phyloP scores from a whole-genome alignment of 202 grass and related monocot species.

The Schoenoplectus tabernaemontani region DNA sequence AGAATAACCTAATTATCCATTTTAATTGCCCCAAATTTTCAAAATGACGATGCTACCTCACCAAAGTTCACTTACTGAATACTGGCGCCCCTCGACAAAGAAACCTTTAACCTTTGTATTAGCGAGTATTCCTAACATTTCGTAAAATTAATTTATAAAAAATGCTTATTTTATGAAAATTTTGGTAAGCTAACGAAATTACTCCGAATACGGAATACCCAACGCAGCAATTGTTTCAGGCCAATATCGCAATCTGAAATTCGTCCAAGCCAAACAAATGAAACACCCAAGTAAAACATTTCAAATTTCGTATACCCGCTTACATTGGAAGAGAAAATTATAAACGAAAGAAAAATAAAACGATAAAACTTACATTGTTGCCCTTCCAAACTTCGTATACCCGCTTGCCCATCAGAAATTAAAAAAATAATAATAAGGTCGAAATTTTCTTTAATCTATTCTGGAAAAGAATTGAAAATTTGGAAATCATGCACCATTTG shows the following conservation, averaged over 20 bases:
- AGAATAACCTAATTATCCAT: neutral
- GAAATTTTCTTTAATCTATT: slow-evolving; percentile 9
- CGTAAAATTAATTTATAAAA: neutral
- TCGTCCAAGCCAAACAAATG: slow-evolving; percentile 11
- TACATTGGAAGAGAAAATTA: slow-evolving; percentile 16
- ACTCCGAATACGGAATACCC: neutral
- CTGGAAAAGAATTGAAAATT: slow-evolving; percentile 13
- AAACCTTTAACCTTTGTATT: neutral
- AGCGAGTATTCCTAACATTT: neutral
- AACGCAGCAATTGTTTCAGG: neutral
- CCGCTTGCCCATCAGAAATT: slow-evolving; percentile 47
- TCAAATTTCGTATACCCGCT: too few species aligned
- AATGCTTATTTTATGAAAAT: slow-evolving; percentile 7
- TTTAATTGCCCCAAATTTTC: neutral
- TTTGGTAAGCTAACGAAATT: neutral
- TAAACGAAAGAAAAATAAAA: neutral
- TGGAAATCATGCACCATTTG: slow-evolving; percentile 5
- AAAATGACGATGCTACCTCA: neutral
- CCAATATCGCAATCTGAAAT: neutral
- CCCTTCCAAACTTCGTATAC: slow-evolving; percentile 65
- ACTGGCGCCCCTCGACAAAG: neutral
- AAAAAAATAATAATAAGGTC: neutral
- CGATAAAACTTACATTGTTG: slow-evolving; percentile 51
- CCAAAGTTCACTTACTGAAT: neutral
- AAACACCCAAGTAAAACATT: neutral